Percentiles rank a stretch among this genome's conserved stretches.
These are phyloP conservation scores for Staphylotrichum longicolle DNA, from an alignment of 495 filamentous ascomycete species.

Conservation along the genomic window DNA sequence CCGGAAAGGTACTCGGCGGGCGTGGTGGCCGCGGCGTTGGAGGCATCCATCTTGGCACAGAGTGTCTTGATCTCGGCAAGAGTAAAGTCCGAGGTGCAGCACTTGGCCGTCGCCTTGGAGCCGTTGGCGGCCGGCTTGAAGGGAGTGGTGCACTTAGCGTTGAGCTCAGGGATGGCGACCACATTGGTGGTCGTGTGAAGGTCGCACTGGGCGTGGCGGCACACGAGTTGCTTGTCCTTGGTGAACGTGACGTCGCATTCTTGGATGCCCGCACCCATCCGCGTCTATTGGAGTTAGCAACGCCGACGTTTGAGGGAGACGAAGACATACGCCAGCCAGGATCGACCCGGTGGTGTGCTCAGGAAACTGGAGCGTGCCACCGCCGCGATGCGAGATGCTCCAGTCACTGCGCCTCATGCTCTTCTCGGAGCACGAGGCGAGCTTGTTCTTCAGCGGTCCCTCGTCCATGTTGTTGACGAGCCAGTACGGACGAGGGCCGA, in stretches of 20 bases:
- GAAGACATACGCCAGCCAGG: slow-evolving; percentile 43
- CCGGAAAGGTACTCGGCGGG: slow-evolving; percentile 51
- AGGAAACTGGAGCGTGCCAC: slow-evolving; percentile 59
- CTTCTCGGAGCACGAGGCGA: slow-evolving; percentile 53
- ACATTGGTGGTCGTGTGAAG: slow-evolving; percentile 65
- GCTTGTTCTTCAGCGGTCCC: slow-evolving; percentile 53
- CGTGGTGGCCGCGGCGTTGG: slow-evolving; percentile 52
- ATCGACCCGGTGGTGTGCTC: slow-evolving; percentile 55
- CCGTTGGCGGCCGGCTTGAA: slow-evolving; percentile 50
- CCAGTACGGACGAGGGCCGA: slow-evolving; percentile 59
- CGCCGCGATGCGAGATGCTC: slow-evolving; percentile 58
- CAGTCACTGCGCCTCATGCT: slow-evolving; percentile 42
- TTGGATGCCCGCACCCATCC: slow-evolving; percentile 63
- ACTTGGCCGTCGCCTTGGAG: slow-evolving; percentile 48
- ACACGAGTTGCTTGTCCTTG: slow-evolving; percentile 58
- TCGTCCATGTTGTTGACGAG: slow-evolving; percentile 59
- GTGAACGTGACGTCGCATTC: slow-evolving; percentile 66
- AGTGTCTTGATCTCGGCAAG: slow-evolving; percentile 57
- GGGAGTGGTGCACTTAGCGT: slow-evolving; percentile 58
- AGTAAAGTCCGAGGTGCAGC: slow-evolving; percentile 65
- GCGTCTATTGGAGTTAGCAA: slow-evolving; percentile 27
- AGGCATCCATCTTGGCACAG: slow-evolving; percentile 62
- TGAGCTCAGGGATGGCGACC: slow-evolving; percentile 53
- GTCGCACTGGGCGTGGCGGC: slow-evolving; percentile 62
- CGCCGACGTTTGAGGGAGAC: not conserved